Evolutionary conservation across 179 eudicot species (phyloP), one percentile per base, ranked within the genome.

Genomic region (Silene vulgaris): DNA sequence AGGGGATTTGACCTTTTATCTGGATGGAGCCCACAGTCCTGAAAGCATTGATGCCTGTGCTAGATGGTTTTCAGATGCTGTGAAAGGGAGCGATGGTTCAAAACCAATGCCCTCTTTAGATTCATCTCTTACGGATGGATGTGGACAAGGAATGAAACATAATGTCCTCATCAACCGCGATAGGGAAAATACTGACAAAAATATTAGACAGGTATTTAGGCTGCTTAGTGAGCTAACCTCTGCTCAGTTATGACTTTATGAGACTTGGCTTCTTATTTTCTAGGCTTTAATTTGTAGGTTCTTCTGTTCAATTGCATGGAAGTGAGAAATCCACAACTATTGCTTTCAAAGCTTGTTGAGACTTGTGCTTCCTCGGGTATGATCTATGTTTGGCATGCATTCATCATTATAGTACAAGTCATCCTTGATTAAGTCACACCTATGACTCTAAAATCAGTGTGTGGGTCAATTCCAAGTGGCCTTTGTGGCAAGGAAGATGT

Each of bases 21-120:
- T 90, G 85, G 97, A 91, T 78, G 97, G 97, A 73, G 95, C 97
- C 59, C 97, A 91, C 76, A 88, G 91, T 78, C 92, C 97, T 69
- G 97, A 91, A 78, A 91, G 97, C 87, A 87, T 91, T 85, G 95
- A 87, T 72, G 95, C 87, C 65, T 91, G 97, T 79, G 95, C 89
- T 61, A 86, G 75, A 81, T 91, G 97, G 97, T 91, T 88, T 80
- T 84, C 89, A 32, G 79, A 66, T 73, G 87, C 85, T 78, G 89
- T 85, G 73, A 85, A 85, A 76, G 88, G 76, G 64, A 40, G 74
- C 63, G 77, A 76, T 40, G 70, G 73, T 71, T 66, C 60, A 14
- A 59, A 71, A 29, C 50, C 81, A 13, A 8, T 72, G 26, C 54
- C 66, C 40, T 50, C 75, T 32, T 17, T 50, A 37, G 69, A 84